Base-by-base conservation (phyloP, 331 rosid species). In the Erythrophleum ivorense region DNA sequence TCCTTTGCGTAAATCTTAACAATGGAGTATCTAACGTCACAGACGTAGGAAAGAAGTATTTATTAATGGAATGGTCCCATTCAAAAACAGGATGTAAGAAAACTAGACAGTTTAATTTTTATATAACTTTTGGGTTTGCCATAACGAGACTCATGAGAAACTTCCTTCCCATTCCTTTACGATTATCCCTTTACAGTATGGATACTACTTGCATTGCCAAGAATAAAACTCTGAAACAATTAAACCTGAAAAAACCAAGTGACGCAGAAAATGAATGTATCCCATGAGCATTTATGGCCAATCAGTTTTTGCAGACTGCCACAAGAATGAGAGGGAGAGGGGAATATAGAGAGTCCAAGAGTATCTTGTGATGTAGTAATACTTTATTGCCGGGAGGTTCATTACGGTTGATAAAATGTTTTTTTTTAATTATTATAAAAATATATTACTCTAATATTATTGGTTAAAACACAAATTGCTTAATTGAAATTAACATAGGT, bases 221-320 rank as follows among this genome's bases (percentile, higher is more conserved):
- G 68, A 77, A 48, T 80, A 77, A 71, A 77, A 69, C 63, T 68
- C 31, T 78, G 55, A 31, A 36, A 82, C 78, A 16, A 62, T 11
- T 58, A 13, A 77, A 58, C 71, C 73, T 82, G 68, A 68, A 43
- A 60, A 73, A 78, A 31, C n/a, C 75, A 38, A 67, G 74, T 43
- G 55, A 83, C 5, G 36, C 16, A 41, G 48, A 65, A 82, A 76
- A 46, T 77, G 48, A 36, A 16, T 15, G 66, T 48, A 73, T 81
- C 85, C 84, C 82, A 80, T 75, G 86, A 77, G 69, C 80, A 58
- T 74, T 85, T 72, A 85, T 57, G 84, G 43, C 60, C 84, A 73
- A 73, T 66, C 55, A 80, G 65, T 75, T 79, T 55, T 41, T 55
- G 41, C 34, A 76, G 38, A 71, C 43, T 68, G 63, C 45, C 31